These are phyloP conservation scores for Halophytophthora polymorphica DNA, from an alignment of 352 stramenopile species.

Conservation along the genomic window DNA sequence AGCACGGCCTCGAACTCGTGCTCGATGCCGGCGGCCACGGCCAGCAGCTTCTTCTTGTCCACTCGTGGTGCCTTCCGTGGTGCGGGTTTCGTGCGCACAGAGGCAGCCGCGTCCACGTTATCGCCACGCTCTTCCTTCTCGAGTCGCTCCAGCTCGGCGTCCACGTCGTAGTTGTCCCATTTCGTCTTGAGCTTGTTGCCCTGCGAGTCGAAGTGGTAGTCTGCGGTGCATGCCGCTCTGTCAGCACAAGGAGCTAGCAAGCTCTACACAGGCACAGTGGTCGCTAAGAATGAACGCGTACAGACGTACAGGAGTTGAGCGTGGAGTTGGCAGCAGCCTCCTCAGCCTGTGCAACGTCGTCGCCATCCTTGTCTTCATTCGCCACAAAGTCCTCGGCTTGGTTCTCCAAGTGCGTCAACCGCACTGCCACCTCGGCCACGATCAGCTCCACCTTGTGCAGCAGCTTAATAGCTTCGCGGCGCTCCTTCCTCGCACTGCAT, in stretches of 20 bases:
- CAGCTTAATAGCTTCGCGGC: conserved; percentile 54
- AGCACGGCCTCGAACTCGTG: conserved; percentile 79
- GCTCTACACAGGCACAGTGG: not conserved
- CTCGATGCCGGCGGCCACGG: conserved; percentile 47
- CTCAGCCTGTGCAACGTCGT: conserved; percentile 13
- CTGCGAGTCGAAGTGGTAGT: conserved; percentile 84
- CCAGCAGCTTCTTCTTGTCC: conserved; percentile 43
- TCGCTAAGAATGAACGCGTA: not conserved
- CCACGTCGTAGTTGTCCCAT: conserved; percentile 80
- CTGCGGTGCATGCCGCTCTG: too few relatives aligned
- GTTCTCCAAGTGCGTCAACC: conserved; percentile 61
- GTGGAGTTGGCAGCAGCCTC: conserved; percentile 29
- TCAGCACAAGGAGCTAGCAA: conserved; percentile 1
- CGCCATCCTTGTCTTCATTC: conserved; percentile 34
- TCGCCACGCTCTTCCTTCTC: conserved; percentile 47
- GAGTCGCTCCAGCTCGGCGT: conserved; percentile 68
- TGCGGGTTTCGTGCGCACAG: conserved; percentile 4
- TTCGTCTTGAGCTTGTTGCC: conserved; percentile 88
- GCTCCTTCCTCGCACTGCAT: conserved; percentile 21
- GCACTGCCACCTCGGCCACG: conserved; percentile 56
- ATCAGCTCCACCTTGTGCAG: conserved; percentile 74
- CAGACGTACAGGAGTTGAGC: conserved; percentile 63
- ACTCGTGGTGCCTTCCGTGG: conserved; percentile 11
- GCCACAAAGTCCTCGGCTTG: conserved; percentile 60
- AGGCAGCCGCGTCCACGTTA: not conserved